These are phyloP conservation scores for Boletellus emodensis DNA, from an alignment of 768 basidiomycete genomes.

Conservation along the genomic window DNA sequence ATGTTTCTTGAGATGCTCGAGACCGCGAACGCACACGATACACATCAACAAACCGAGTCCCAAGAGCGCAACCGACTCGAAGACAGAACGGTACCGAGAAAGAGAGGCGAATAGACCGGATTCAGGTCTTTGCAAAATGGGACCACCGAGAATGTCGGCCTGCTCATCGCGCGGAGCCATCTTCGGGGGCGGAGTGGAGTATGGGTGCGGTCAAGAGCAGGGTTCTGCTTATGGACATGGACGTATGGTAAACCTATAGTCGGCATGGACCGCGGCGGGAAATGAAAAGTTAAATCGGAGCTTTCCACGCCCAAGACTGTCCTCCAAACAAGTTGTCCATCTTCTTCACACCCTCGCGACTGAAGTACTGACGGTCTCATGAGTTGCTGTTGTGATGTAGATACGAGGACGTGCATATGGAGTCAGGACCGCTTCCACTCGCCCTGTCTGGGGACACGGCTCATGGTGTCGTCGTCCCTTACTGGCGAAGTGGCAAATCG, in stretches of 20 bases:
- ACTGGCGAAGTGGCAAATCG: constrained; percentile 73
- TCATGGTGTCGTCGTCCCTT: constrained; percentile 71
- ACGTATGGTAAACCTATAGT: neutral
- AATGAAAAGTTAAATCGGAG: constrained; percentile 24
- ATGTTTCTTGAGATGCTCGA: constrained; percentile 51
- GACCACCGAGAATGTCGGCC: constrained; percentile 69
- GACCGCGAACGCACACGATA: constrained; percentile 34
- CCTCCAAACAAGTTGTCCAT: too few species aligned
- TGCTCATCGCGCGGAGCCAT: constrained; percentile 58
- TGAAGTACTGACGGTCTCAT: too few species aligned
- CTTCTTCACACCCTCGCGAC: too few species aligned
- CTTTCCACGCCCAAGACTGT: neutral
- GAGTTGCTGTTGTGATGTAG: too few species aligned
- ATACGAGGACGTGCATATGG: neutral
- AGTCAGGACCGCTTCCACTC: constrained; percentile 42
- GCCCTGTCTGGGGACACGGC: constrained; percentile 78
- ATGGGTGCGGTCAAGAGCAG: constrained; percentile 22
- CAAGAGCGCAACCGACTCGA: constrained; percentile 37
- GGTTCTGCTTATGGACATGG: constrained; percentile 8
- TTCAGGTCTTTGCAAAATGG: constrained; percentile 38
- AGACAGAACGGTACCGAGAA: constrained; percentile 34
- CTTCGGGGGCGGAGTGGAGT: constrained; percentile 22
- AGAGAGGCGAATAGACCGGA: constrained; percentile 27
- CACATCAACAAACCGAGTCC: constrained; percentile 33
- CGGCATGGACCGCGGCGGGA: constrained; percentile 22